Conservation (phyloP, 2,329 filamentous ascomycete genomes). For the Cladosporium colombiae region DNA sequence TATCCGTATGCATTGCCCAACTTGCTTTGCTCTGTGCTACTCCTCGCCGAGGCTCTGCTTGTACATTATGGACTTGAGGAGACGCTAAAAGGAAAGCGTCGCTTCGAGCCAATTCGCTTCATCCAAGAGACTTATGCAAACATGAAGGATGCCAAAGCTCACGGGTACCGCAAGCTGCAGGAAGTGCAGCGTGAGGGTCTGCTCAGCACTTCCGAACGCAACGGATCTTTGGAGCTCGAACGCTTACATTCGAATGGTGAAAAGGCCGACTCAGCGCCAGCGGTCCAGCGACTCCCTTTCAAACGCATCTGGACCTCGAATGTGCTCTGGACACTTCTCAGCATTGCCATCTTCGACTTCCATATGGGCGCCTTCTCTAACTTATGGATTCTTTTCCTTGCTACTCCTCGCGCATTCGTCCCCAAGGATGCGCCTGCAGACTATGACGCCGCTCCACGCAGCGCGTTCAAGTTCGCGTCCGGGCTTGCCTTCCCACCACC, state of each 20-base stretch:
- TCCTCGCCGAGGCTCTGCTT: conserved; percentile 54
- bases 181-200: conserved; percentile 34
- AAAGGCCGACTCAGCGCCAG: conserved; percentile 34
- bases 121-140: conserved; percentile 26
- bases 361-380: conserved; percentile 76
- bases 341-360: conserved; percentile 69
- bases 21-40: conserved; percentile 59
- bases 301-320: conserved; percentile 56
- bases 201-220: conserved; percentile 32
- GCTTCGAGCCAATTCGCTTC: conserved; percentile 29
- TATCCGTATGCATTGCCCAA: conserved; percentile 67
- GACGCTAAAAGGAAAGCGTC: conserved; percentile 40
- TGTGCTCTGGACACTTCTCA: conserved; percentile 59
- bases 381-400: conserved; percentile 75
- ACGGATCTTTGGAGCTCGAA: conserved; percentile 36
- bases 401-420: conserved; percentile 61
- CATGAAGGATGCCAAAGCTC: conserved; percentile 28
- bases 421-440: conserved; percentile 31
- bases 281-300: conserved; percentile 43
- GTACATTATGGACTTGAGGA: conserved; percentile 64
- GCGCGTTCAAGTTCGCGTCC: conserved; percentile 64
- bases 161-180: conserved; percentile 33
- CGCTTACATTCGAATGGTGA: conserved; percentile 40
- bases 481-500: conserved; percentile 73
- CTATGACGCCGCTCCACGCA: conserved; percentile 29